Evolutionary conservation across 139 green algal genomes (phyloP).

Genomic region (Mychonastes homosphaera): DNA sequence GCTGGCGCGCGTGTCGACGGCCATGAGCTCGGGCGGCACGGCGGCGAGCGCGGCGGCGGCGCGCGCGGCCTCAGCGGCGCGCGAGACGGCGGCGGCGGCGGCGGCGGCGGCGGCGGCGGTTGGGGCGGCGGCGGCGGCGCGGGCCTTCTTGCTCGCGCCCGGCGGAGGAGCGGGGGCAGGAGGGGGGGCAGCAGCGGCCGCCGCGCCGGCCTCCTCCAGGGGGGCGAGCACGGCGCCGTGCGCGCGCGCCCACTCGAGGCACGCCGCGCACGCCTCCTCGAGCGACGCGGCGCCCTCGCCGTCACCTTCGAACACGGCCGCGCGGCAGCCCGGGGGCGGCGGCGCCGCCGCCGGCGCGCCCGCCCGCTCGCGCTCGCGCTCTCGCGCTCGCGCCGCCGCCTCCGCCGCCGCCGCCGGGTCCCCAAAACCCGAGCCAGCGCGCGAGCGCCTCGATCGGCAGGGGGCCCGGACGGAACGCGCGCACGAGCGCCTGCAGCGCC

Average conservation of each 20-base stretch:
- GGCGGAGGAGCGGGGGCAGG: not conserved
- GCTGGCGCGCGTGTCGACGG: not conserved
- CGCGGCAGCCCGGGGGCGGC: constrained; percentile 35
- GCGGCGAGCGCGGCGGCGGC: too few species aligned
- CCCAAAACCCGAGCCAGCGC: constrained; percentile 45
- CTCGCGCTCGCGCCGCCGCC: not conserved
- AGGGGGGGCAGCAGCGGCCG: not conserved
- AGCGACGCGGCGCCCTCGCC: constrained; percentile 12
- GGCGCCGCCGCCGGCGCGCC: not conserved
- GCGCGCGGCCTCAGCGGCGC: too few species aligned
- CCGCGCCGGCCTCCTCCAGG: constrained; percentile 21
- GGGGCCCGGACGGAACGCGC: constrained; percentile 35
- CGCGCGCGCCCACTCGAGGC: constrained; percentile 27
- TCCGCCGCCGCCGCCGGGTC: not conserved
- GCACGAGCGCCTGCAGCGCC: constrained; percentile 39
- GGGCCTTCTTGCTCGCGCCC: not conserved
- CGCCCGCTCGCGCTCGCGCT: not conserved
- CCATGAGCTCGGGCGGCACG: too few species aligned
- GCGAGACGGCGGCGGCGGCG: too few species aligned
- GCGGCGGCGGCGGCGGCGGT: too few species aligned
- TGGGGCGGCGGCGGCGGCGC: not conserved
- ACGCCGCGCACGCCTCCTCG: constrained; percentile 9
- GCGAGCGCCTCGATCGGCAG: constrained; percentile 44
- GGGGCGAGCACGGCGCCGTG: constrained; percentile 37
- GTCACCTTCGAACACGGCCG: constrained; percentile 17